A percentile compares a stretch with the other conserved stretches of the same genome.
Evolutionary conservation across 306 rosid genomes (phyloP).

Genomic region (Rubus idaeus): DNA sequence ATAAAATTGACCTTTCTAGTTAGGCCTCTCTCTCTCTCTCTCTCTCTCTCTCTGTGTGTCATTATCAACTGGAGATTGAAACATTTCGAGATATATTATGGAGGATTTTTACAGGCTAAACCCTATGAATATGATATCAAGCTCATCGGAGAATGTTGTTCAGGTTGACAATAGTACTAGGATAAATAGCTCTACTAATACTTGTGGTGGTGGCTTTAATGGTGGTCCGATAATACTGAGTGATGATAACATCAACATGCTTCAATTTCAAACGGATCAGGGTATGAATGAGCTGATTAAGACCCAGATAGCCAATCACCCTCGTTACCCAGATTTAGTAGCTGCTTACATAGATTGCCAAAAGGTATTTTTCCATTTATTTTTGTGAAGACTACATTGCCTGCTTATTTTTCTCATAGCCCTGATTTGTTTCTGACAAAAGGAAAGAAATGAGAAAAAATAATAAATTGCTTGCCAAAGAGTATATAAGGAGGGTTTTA

Average conservation of each 20-base stretch:
- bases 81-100: constrained; percentile 8
- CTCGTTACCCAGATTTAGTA: constrained; percentile 62
- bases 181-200: neutral
- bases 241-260: constrained; percentile 14
- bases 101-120: constrained; percentile 21
- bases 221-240: constrained; percentile 26
- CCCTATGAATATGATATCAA: neutral
- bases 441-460: neutral
- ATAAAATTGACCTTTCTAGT: neutral
- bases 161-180: constrained; percentile 18
- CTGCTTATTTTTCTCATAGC: neutral
- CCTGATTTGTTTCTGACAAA: neutral
- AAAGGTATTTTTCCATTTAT: constrained; percentile 40
- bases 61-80: neutral
- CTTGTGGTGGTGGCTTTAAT: constrained; percentile 23
- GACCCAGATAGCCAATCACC: constrained; percentile 71
- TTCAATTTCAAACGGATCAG: constrained; percentile 25
- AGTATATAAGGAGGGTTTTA: neutral
- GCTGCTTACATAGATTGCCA: constrained; percentile 72
- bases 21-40: neutral
- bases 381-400: neutral
- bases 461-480: neutral
- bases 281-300: constrained; percentile 53
- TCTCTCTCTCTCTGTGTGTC: neutral
- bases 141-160: constrained; percentile 26